Evolutionary conservation across 805 yeast species (phyloP).

Genomic region (Suhomyces sp.): DNA sequence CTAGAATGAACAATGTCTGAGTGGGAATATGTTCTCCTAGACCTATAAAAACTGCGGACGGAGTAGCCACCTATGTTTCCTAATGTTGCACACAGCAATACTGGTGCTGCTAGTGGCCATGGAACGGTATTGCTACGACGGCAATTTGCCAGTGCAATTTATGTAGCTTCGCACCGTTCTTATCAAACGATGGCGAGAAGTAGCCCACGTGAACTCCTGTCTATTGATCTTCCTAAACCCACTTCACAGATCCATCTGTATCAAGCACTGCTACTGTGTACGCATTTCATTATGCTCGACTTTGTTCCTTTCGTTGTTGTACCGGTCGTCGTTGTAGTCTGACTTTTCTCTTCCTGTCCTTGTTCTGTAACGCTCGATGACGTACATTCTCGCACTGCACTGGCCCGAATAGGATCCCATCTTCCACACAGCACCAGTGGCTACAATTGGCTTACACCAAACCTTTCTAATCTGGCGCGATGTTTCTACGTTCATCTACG

Average conservation of each 20-base stretch:
- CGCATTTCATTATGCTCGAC: not conserved
- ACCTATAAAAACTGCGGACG: not conserved
- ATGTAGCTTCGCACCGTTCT: not conserved
- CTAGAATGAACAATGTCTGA: not conserved
- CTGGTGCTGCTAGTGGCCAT: not conserved
- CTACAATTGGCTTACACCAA: not conserved
- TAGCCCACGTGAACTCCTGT: not conserved
- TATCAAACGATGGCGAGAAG: not conserved
- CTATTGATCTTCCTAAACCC: not conserved
- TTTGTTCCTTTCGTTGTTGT: not conserved
- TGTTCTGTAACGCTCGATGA: not conserved
- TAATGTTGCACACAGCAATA: not conserved
- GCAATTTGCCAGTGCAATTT: not conserved
- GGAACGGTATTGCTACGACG: not conserved
- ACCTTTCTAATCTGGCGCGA: not conserved
- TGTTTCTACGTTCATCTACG: not conserved
- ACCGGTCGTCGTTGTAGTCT: not conserved
- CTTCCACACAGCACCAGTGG: not conserved
- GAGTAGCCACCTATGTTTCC: not conserved
- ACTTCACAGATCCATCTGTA: not conserved
- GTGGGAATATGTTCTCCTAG: not conserved
- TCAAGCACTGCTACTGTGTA: not conserved
- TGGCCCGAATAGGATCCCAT: not conserved
- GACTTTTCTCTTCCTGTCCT: not conserved
- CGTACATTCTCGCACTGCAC: slow-evolving; percentile 1